These are phyloP conservation scores for Suhomyces bolitotheri DNA, from an alignment of 1,139 yeast species.

Conservation along the genomic window DNA sequence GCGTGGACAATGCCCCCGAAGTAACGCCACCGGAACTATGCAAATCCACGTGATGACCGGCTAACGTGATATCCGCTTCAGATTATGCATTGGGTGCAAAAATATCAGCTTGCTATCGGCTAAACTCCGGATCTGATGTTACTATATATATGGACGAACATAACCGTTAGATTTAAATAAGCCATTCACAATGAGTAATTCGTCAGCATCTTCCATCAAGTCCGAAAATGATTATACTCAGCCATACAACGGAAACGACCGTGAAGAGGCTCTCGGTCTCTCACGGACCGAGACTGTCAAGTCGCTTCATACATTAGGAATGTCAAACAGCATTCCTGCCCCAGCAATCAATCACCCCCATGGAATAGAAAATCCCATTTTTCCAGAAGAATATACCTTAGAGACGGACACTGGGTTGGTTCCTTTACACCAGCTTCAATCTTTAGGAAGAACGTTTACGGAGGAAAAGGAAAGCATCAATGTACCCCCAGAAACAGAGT, in stretches of 20 bases:
- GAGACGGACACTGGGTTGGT: slow-evolving; percentile 89
- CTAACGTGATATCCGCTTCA: too few species aligned
- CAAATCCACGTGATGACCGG: too few species aligned
- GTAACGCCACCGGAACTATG: too few species aligned
- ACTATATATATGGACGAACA: too few species aligned
- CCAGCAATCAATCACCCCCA: slow-evolving; percentile 67
- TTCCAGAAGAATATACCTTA: slow-evolving; percentile 87
- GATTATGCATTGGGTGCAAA: too few species aligned
- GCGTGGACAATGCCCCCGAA: too few species aligned
- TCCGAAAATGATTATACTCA: slow-evolving; percentile 1
- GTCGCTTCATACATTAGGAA: slow-evolving; percentile 63
- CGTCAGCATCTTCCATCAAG: neutral
- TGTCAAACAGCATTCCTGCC: slow-evolving; percentile 50
- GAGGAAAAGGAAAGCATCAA: slow-evolving; percentile 7
- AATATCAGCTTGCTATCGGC: too few species aligned
- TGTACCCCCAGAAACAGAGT: slow-evolving; percentile 68
- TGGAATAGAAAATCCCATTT: slow-evolving; percentile 53
- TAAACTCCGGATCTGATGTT: too few species aligned
- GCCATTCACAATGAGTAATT: neutral
- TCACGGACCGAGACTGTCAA: slow-evolving; percentile 66
- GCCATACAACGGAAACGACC: neutral
- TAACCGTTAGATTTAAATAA: too few species aligned
- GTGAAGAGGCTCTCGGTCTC: slow-evolving; percentile 8
- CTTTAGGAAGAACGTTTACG: slow-evolving; percentile 54
- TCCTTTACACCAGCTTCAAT: slow-evolving; percentile 69